Percentiles rank a stretch among this genome's conserved stretches.
Evolutionary conservation across 2,329 filamentous ascomycete species (phyloP).

Genomic region (Fusarium abutilonis): DNA sequence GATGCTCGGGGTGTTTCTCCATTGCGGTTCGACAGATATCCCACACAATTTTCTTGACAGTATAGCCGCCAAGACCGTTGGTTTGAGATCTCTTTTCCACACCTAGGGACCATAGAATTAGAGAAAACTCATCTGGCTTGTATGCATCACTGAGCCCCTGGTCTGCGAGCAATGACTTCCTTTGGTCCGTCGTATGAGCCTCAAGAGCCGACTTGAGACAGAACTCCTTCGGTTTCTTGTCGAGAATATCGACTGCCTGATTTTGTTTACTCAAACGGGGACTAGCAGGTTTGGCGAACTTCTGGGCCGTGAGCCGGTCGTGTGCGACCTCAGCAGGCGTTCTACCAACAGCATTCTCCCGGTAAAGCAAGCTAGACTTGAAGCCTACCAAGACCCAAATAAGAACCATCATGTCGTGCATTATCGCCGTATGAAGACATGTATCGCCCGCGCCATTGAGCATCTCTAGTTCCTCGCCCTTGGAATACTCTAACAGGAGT

Average conservation of each 20-base stretch:
- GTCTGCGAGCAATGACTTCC: slow-evolving; percentile 32
- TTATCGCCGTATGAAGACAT: slow-evolving; percentile 67
- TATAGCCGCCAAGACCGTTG: slow-evolving; percentile 8
- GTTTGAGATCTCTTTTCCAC: slow-evolving; percentile 25
- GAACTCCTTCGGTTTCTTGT: slow-evolving; percentile 22
- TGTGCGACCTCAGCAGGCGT: slow-evolving; percentile 76
- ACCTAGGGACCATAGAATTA: slow-evolving; percentile 45
- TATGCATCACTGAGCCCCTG: slow-evolving; percentile 47
- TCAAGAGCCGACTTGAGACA: slow-evolving; percentile 17
- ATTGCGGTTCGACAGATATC: slow-evolving; percentile 50
- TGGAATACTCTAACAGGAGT: slow-evolving; percentile 64
- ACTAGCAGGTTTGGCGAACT: slow-evolving; percentile 45
- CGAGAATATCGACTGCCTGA: slow-evolving; percentile 2
- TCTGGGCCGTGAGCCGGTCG: slow-evolving; percentile 59
- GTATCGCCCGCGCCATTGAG: slow-evolving; percentile 74
- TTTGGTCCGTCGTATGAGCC: slow-evolving; percentile 31
- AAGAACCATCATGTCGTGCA: slow-evolving; percentile 50
- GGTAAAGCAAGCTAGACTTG: slow-evolving; percentile 68
- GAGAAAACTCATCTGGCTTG: slow-evolving; percentile 37
- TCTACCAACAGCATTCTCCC: slow-evolving; percentile 79
- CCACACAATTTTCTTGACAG: slow-evolving; percentile 45
- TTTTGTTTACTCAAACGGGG: slow-evolving; percentile 9
- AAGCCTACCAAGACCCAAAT: slow-evolving; percentile 61
- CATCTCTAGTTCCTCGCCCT: slow-evolving; percentile 64
- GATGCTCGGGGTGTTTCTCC: slow-evolving; percentile 50